Conservation (phyloP, 2,329 filamentous ascomycete genomes). For the Talaromyces albobiverticillius region DNA sequence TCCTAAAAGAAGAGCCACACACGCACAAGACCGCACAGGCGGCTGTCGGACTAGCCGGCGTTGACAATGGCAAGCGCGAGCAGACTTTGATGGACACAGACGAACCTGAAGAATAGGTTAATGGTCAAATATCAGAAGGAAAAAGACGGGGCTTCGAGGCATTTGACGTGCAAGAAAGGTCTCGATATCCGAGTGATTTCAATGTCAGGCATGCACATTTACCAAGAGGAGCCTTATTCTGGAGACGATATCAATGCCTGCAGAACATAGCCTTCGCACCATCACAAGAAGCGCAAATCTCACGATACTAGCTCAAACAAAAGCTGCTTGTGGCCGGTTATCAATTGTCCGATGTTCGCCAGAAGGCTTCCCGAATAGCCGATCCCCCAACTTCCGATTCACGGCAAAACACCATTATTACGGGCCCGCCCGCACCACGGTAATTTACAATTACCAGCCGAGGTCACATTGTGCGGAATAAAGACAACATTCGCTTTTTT, state of each 20-base stretch:
- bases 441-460: conserved; percentile 12
- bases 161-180: not conserved
- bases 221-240: not conserved
- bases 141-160: not conserved
- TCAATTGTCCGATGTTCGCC: conserved; percentile 16
- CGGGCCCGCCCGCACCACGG: conserved; percentile 4
- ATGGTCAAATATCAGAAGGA: not conserved
- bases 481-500: not conserved
- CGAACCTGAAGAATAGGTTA: conserved; percentile 19
- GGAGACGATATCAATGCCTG: too few species aligned
- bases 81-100: conserved; percentile 43
- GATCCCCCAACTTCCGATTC: conserved; percentile 15
- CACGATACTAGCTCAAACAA: not conserved
- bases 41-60: conserved; percentile 67
- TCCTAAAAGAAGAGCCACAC: conserved; percentile 80
- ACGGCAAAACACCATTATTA: conserved; percentile 12
- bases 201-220: not conserved
- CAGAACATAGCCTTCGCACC: too few species aligned
- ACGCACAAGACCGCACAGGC: conserved; percentile 83
- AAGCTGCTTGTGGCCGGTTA: conserved; percentile 1
- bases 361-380: conserved; percentile 13
- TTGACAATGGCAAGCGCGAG: conserved; percentile 59
- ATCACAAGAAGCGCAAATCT: not conserved
- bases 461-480: conserved; percentile 5
- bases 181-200: too few species aligned